Conservation (phyloP, 2,329 filamentous ascomycete species). For the Xylaria digitata region DNA sequence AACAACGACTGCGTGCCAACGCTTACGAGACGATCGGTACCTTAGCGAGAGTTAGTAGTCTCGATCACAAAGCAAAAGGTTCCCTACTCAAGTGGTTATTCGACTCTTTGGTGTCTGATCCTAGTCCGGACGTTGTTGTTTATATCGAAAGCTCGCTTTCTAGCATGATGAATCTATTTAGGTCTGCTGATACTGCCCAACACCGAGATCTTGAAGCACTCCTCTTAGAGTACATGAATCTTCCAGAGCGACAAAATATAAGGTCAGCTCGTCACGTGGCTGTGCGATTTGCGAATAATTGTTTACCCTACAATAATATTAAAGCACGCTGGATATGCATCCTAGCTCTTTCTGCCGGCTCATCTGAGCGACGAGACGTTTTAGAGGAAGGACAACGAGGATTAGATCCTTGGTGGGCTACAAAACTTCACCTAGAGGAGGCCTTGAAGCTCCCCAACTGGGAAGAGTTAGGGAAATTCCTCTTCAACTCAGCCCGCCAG, state of each 20-base stretch:
- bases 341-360: conserved; percentile 76
- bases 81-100: conserved; percentile 81
- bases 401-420: conserved; percentile 72
- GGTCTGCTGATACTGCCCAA: conserved; percentile 46
- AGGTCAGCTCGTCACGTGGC: conserved; percentile 83
- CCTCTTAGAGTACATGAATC: conserved; percentile 75
- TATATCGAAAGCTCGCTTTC: conserved; percentile 92
- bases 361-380: conserved; percentile 81
- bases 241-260: conserved; percentile 63
- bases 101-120: conserved; percentile 82
- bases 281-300: conserved; percentile 90
- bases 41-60: conserved; percentile 73
- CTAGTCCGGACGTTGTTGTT: conserved; percentile 78
- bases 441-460: conserved; percentile 60
- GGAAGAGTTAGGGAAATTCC: conserved; percentile 61
- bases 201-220: conserved; percentile 60
- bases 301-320: conserved; percentile 81
- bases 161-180: conserved; percentile 68
- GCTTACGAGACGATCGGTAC: conserved; percentile 93
- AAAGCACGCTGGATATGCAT: conserved; percentile 89
- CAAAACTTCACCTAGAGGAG: conserved; percentile 50
- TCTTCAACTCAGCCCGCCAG: conserved; percentile 56
- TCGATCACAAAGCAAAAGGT: conserved; percentile 64
- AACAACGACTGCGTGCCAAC: conserved; percentile 76
- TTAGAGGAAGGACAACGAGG: conserved; percentile 91